Evolutionary conservation across 306 rosid species (phyloP).

Genomic region (Cicer judaicum): DNA sequence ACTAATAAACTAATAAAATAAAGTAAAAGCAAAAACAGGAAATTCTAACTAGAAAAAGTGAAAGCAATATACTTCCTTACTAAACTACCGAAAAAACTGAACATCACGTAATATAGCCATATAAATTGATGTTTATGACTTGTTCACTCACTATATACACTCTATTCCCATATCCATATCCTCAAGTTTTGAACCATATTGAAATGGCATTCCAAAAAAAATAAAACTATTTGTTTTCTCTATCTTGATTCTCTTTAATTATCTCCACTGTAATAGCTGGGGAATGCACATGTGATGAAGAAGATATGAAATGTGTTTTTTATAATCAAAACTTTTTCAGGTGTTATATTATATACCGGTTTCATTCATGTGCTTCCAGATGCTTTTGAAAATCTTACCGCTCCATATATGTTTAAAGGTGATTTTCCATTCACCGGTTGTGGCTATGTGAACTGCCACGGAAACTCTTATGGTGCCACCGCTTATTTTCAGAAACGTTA

Average conservation of each 20-base stretch:
- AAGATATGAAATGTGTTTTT: neutral
- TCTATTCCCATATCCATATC: too few relatives aligned
- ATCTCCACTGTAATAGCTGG: neutral
- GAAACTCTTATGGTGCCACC: constrained; percentile 2
- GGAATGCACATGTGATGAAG: neutral
- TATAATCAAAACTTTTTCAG: neutral
- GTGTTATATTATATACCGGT: neutral
- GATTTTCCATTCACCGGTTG: constrained; percentile 1
- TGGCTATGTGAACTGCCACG: neutral
- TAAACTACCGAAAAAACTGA: too few relatives aligned
- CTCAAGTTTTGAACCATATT: too few relatives aligned
- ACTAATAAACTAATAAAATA: too few relatives aligned
- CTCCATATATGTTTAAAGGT: neutral
- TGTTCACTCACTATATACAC: too few relatives aligned
- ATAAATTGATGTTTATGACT: too few relatives aligned
- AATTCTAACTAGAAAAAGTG: too few relatives aligned
- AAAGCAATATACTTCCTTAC: too few relatives aligned
- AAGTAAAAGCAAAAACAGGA: too few relatives aligned
- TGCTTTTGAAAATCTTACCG: constrained; percentile 3
- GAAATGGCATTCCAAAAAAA: neutral
- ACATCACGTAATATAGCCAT: too few relatives aligned
- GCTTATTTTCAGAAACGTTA: neutral
- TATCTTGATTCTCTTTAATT: neutral
- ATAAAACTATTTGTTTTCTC: neutral
- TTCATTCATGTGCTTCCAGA: constrained; percentile 7